Evolutionary conservation across 805 yeast species (phyloP), one percentile per base, ranked within the genome.

Genomic region (Ogataea methanolica): DNA sequence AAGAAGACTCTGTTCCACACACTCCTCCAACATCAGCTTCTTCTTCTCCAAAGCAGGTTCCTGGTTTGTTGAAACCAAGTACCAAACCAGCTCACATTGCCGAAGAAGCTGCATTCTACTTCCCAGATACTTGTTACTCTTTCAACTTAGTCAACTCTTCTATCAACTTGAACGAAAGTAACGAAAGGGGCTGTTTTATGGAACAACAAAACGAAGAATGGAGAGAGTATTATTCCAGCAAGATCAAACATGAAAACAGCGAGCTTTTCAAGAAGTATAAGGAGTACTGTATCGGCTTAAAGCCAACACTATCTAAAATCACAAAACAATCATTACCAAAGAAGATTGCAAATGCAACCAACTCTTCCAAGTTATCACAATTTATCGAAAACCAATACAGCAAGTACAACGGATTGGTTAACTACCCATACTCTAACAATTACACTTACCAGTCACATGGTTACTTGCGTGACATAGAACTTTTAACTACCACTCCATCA

Each of bases 401-500:
- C 31, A 51, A 52, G 22, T 54, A 51, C 45, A 52, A 58, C 39
- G 62, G 64, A 4, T 48, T 67, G 23, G 59, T 64, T 8, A 73
- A 76, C 57, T 78, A 75, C 56, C 83, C 83, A 4, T 78, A 73
- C 60, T 77, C 76, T 53, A 72, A 75, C 23, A 76, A 77, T 54
- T 76, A 77, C 57, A 72, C 78, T 16, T 76, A 76, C 56, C 72
- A 76, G 58, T 67, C 70, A 47, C 58, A 70, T 43, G 76, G 80
- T 2, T 77, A 76, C 54, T 60, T 76, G 57, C 68, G 66, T 37
- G 82, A 78, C 57, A 74, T 76, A 41, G 74, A 74, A 45, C 59
- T 63, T 50, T 74, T 74, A 51, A 78, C 79, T 6, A 75, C 73
- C 48, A 71, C 74, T 48, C 65, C 78, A 48, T 76, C 74, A 50